Conservation (phyloP, 1,139 yeast genomes). For the Candida sanyaensis region DNA sequence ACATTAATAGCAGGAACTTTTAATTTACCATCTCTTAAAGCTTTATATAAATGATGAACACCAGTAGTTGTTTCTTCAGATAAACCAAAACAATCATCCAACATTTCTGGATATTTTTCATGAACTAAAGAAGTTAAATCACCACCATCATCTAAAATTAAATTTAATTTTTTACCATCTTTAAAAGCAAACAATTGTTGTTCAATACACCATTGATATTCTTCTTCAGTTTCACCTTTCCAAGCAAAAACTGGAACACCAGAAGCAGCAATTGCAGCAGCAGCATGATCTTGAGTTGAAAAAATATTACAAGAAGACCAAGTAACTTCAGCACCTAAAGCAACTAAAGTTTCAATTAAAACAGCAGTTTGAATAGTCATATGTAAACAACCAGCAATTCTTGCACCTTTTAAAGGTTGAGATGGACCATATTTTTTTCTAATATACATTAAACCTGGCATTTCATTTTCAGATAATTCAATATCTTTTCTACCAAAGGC, state of each 20-base stretch:
- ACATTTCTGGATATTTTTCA: constrained; percentile 98
- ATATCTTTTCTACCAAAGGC: constrained; percentile 99
- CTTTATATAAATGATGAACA: constrained; percentile 98
- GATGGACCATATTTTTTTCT: constrained; percentile 88
- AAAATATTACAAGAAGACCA: constrained; percentile 99
- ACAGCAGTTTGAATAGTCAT: constrained; percentile 99
- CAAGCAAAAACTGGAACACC: constrained; percentile 99
- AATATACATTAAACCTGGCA: constrained; percentile 99
- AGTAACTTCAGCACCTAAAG: constrained; percentile 99
- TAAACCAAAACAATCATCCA: constrained; percentile 91
- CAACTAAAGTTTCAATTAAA: constrained; percentile 94
- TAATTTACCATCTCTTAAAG: constrained; percentile 85
- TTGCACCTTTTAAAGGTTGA: constrained; percentile 98
- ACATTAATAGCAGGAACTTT: constrained; percentile 99
- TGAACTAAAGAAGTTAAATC: constrained; percentile 97
- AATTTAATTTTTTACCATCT: constrained; percentile 93
- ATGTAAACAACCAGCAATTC: constrained; percentile 99
- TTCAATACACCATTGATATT: constrained; percentile 99
- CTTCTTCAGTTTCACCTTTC: constrained; percentile 99
- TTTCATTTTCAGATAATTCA: constrained; percentile 98
- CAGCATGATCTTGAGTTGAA: constrained; percentile 99
- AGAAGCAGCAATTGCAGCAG: constrained; percentile 99
- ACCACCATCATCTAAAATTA: constrained; percentile 99
- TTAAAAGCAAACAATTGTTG: constrained; percentile 99
- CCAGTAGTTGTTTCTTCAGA: constrained; percentile 99